Evolutionary conservation across 208 protist genomes (phyloP).

Genomic region (Acanthamoeba sp.): DNA sequence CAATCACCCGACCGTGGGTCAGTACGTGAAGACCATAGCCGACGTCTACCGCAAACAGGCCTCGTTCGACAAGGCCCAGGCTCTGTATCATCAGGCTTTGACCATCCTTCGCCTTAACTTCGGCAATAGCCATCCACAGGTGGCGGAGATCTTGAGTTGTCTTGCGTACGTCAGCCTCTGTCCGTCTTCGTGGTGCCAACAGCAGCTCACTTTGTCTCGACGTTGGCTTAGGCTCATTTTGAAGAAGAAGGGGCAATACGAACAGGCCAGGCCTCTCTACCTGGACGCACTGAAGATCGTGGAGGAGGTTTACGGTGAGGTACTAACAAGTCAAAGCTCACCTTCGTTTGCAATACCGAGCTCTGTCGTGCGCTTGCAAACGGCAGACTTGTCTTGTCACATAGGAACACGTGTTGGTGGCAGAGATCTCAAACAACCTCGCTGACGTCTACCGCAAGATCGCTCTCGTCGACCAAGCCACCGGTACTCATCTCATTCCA

Average conservation of each 20-base stretch:
- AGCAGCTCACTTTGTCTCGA: not conserved
- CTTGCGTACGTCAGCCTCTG: slow-evolving; percentile 31
- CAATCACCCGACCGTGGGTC: slow-evolving; percentile 58
- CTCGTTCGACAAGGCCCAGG: slow-evolving; percentile 39
- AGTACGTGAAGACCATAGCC: slow-evolving; percentile 62
- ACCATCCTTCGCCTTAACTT: slow-evolving; percentile 7
- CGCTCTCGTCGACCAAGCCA: slow-evolving; percentile 8
- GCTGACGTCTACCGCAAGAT: slow-evolving; percentile 73
- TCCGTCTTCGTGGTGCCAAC: not conserved
- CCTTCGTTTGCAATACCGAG: too few species aligned
- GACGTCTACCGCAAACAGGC: slow-evolving; percentile 73
- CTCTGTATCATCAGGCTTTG: slow-evolving; percentile 23
- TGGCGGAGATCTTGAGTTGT: slow-evolving; percentile 60
- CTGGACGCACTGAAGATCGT: slow-evolving; percentile 62
- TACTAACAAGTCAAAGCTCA: not conserved
- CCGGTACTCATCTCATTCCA: not conserved
- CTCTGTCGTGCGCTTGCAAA: too few species aligned
- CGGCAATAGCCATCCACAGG: slow-evolving; percentile 46
- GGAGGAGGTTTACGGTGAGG: slow-evolving; percentile 66
- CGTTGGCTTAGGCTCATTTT: slow-evolving; percentile 17
- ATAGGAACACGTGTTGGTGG: slow-evolving; percentile 51
- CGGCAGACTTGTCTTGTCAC: too few species aligned
- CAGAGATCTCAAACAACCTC: slow-evolving; percentile 41
- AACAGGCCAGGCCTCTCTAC: slow-evolving; percentile 42
- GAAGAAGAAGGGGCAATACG: slow-evolving; percentile 74